A percentile compares a stretch with the other conserved stretches of the same genome.
Conservation (phyloP, 2,329 filamentous ascomycete species). For the Colletotrichum sp. region DNA sequence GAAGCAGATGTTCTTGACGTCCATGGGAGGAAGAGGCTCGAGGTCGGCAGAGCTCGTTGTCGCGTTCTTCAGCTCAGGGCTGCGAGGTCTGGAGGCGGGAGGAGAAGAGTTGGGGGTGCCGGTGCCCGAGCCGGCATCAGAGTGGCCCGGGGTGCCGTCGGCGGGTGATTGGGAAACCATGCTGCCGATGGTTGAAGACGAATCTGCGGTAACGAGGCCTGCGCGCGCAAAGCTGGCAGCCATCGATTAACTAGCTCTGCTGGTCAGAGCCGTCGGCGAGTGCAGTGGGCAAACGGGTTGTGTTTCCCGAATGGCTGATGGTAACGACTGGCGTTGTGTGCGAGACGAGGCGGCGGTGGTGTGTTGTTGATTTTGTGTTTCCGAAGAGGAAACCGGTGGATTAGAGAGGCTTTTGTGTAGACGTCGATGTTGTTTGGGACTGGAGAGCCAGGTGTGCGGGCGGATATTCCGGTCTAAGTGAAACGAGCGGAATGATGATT, state of each 20-base stretch:
- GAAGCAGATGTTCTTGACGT: conserved; percentile 66
- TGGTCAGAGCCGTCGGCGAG: background rate
- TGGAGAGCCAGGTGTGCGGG: background rate
- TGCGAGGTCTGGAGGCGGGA: conserved; percentile 20
- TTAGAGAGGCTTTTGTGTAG: background rate
- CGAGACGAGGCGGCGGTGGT: background rate
- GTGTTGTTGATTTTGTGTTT: background rate
- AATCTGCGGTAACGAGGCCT: conserved; percentile 5
- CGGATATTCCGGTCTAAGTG: background rate
- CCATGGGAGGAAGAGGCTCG: conserved; percentile 14
- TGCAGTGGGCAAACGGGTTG: background rate
- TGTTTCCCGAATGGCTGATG: background rate
- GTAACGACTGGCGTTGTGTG: background rate
- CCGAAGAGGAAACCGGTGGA: background rate
- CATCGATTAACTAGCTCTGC: conserved; percentile 9
- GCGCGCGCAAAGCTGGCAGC: conserved; percentile 6
- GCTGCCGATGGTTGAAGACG: conserved; percentile 18
- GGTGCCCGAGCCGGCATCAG: conserved; percentile 17
- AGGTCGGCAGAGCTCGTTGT: background rate
- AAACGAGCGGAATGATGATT: conserved; percentile 9
- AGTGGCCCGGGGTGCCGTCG: conserved; percentile 12
- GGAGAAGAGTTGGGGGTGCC: conserved; percentile 22
- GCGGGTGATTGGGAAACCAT: conserved; percentile 12
- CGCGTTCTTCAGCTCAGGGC: conserved; percentile 14
- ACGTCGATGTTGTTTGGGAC: background rate